Evolutionary conservation across 2,329 filamentous ascomycete genomes (phyloP).

Genomic region (Phyllosticta citriasiana): DNA sequence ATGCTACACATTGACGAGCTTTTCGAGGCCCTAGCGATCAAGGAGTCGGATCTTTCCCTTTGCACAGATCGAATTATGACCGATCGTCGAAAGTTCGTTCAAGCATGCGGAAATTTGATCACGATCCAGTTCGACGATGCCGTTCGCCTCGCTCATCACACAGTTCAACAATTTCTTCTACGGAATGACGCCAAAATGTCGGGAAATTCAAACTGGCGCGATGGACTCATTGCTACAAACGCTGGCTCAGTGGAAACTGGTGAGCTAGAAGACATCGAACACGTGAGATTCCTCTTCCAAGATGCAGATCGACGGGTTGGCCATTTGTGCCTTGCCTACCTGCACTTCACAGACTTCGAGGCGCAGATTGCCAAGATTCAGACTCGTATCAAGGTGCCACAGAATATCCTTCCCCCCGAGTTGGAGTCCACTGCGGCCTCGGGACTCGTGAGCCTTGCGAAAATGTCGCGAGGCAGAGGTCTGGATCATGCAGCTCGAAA

Average conservation of each 20-base stretch:
- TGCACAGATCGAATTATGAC: conserved; percentile 8
- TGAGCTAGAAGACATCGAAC: conserved; percentile 14
- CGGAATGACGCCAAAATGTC: neutral
- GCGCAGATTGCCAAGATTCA: conserved; percentile 11
- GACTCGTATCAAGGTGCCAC: neutral
- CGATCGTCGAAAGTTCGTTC: conserved; percentile 8
- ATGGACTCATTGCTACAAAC: neutral
- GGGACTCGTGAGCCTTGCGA: too few species aligned
- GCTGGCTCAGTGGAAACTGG: neutral
- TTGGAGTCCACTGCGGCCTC: too few species aligned
- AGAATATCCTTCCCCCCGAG: too few species aligned
- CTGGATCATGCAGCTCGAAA: too few species aligned
- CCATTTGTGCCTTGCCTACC: conserved; percentile 32
- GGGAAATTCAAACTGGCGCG: neutral
- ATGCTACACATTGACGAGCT: conserved; percentile 15
- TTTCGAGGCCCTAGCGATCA: conserved; percentile 14
- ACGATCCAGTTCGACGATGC: conserved; percentile 8
- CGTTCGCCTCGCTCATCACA: conserved; percentile 14
- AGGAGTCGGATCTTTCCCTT: conserved; percentile 11
- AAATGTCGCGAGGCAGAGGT: too few species aligned
- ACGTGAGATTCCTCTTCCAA: neutral
- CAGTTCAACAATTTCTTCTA: conserved; percentile 13
- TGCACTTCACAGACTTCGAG: conserved; percentile 32
- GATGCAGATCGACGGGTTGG: conserved; percentile 23
- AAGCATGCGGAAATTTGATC: conserved; percentile 13